Evolutionary conservation across 1,284 basidiomycete species (phyloP).

Genomic region (Gastroboletus turbinatus): DNA sequence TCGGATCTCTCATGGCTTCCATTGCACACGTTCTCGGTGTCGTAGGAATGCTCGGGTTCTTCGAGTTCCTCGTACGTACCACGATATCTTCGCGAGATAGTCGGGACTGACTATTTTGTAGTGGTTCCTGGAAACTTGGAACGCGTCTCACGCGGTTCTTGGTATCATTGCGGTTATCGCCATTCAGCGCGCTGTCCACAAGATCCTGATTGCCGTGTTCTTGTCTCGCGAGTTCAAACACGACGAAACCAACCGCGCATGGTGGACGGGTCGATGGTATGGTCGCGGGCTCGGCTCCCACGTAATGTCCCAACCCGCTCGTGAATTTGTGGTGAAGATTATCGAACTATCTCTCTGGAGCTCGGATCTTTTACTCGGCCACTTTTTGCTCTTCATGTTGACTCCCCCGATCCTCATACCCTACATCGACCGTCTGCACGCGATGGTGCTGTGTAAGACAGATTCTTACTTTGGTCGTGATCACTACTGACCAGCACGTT

Average conservation of each 20-base stretch:
- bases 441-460: conserved; percentile 67
- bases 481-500: conserved; percentile 17
- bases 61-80: conserved; percentile 84
- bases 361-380: conserved; percentile 69
- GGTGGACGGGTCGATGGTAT: conserved; percentile 98
- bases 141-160: conserved; percentile 86
- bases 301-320: conserved; percentile 85
- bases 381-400: conserved; percentile 73
- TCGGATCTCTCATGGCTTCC: conserved; percentile 88
- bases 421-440: conserved; percentile 74
- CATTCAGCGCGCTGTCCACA: conserved; percentile 89
- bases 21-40: conserved; percentile 81
- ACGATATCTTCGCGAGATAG: conserved; percentile 2
- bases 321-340: conserved; percentile 88
- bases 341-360: conserved; percentile 82
- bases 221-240: conserved; percentile 96
- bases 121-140: conserved; percentile 96
- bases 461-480: conserved; percentile 17
- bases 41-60: conserved; percentile 87
- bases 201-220: conserved; percentile 89
- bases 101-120: conserved; percentile 35
- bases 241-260: conserved; percentile 94
- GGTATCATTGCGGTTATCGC: conserved; percentile 85
- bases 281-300: conserved; percentile 86
- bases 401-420: conserved; percentile 73